Base-by-base conservation (phyloP, 768 basidiomycete genomes). In the Russula brevipes region DNA sequence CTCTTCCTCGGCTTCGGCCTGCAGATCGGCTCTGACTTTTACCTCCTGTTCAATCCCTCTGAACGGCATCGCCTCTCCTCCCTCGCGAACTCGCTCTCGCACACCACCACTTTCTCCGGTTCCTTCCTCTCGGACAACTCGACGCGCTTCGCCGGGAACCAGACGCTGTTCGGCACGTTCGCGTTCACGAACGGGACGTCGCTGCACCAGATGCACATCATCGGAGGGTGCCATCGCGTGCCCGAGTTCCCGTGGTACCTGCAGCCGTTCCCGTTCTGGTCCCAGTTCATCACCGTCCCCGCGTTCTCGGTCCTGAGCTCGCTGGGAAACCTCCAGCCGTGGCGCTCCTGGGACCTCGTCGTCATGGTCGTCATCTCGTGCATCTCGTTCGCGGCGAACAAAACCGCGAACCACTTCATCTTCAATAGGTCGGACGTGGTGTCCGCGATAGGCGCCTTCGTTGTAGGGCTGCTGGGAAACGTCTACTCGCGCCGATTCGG, bases 341-440 rank as follows among this genome's bases (percentile, higher is more conserved):
- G 87, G 67, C 80, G 75, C 64, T 85, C 84, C 71, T 84, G 77
- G 71, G 86, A 91, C 67, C 77, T 92, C 41, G 81, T 82, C 11
- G 85, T 92, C 24, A 91, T 92, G 91, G 86, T 92, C 60, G 64
- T 87, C 68, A 91, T 93, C 63, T 89, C 90, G 10, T 91, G 90
- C 71, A 81, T 79, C 59, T 85, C 87, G 24, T 91, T 88, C 68
- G 82, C 85, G 7, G 82, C 87, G 33, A 91, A 91, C 71, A 89
- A 86, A 72, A 76, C 87, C 41, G 91, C 89, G 44, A 90, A 88
- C 71, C 87, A 87, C 65, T 89, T 86, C 69, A 90, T 92, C 68
- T 87, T 88, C 74, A 85, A 87, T 72, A 85, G 87, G 16, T 87
- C 88, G 5, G 91, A 92, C 62, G 78, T 92, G 39, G 89, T 91